Conservation (phyloP, 2,329 filamentous ascomycete genomes). For the Aspergillus fumigatiaffinis region DNA sequence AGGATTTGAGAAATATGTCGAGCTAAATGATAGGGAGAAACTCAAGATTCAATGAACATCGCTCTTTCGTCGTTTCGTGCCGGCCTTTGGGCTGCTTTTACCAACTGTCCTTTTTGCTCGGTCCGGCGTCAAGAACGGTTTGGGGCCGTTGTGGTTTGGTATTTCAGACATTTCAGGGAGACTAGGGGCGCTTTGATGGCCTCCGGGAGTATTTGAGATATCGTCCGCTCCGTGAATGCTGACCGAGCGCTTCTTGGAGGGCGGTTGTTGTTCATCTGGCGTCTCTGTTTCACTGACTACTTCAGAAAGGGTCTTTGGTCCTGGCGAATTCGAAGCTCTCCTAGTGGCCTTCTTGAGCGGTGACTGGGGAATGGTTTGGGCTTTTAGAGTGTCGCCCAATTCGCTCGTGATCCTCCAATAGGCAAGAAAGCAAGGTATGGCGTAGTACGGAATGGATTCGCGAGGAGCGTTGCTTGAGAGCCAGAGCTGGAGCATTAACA, state of each 20-base stretch:
- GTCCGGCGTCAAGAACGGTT: not conserved
- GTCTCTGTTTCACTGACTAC: not conserved
- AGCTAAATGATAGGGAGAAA: too few species aligned
- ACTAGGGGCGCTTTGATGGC: not conserved
- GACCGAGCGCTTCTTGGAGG: not conserved
- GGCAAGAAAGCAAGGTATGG: too few species aligned
- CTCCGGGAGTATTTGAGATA: not conserved
- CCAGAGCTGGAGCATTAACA: not conserved
- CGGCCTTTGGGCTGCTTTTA: not conserved
- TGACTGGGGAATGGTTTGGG: not conserved
- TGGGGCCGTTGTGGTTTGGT: not conserved
- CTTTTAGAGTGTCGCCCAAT: not conserved
- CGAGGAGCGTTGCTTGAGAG: not conserved
- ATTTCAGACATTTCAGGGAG: not conserved
- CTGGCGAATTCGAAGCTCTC: not conserved
- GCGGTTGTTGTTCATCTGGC: not conserved
- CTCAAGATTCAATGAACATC: not conserved
- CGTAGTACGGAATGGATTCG: too few species aligned
- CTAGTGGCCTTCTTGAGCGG: not conserved
- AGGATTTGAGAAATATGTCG: too few species aligned
- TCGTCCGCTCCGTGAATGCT: not conserved
- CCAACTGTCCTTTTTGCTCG: not conserved
- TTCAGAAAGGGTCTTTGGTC: too few species aligned
- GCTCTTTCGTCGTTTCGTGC: not conserved
- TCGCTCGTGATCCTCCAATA: not conserved